phyloP scores from a whole-genome alignment of 2,329 filamentous ascomycete genomes.

The Pseudocercospora fijiensis region DNA sequence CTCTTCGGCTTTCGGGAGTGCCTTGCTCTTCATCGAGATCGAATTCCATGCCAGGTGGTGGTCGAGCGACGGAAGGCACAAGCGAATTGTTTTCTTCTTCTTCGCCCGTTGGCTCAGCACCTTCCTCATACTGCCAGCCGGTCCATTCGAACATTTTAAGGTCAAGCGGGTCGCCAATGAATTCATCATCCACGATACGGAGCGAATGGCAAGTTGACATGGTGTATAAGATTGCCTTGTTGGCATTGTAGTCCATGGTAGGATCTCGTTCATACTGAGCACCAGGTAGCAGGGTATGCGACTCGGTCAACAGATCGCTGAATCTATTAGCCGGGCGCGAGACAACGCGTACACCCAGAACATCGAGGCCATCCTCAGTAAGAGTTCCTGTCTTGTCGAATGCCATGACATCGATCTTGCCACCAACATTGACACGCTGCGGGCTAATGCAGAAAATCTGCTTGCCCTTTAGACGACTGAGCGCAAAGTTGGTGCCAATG shows the following conservation, averaged over 20 bases:
- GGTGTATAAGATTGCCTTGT: slow-evolving; percentile 76
- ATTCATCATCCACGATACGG: slow-evolving; percentile 78
- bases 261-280: slow-evolving; percentile 58
- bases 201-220: slow-evolving; percentile 98
- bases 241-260: slow-evolving; percentile 59
- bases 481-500: slow-evolving; percentile 93
- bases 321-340: slow-evolving; percentile 65
- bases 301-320: slow-evolving; percentile 70
- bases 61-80: slow-evolving; percentile 83
- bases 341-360: slow-evolving; percentile 81
- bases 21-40: slow-evolving; percentile 53
- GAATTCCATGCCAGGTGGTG: slow-evolving; percentile 63
- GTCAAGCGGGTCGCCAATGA: slow-evolving; percentile 90
- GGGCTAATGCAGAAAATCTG: slow-evolving; percentile 97
- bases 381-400: slow-evolving; percentile 99
- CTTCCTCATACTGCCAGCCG: slow-evolving; percentile 87
- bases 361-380: slow-evolving; percentile 92
- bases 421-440: slow-evolving; percentile 92
- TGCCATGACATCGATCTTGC: slow-evolving; percentile 92
- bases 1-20: slow-evolving; percentile 47
- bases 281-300: slow-evolving; percentile 58
- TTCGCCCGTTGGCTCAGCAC: slow-evolving; percentile 63
- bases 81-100: slow-evolving; percentile 74
- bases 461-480: slow-evolving; percentile 80
- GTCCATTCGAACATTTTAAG: slow-evolving; percentile 99